Evolutionary conservation across 768 basidiomycete genomes (phyloP).

Genomic region (Lepiota brunneoincarnata): DNA sequence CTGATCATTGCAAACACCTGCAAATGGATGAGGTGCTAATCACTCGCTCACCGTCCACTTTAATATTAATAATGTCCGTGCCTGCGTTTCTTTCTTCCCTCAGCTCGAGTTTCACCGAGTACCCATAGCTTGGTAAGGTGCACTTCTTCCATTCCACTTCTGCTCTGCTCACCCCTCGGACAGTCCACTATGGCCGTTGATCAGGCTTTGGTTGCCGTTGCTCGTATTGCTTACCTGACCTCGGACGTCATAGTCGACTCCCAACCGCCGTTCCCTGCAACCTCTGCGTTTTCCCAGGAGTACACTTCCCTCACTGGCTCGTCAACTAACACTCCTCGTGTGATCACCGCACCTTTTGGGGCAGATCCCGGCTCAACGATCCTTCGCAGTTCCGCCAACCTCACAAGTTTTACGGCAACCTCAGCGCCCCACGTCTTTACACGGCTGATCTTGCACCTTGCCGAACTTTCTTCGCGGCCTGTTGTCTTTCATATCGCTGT

Average conservation of each 20-base stretch:
- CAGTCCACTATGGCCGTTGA: slow-evolving; percentile 22
- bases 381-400: slow-evolving; percentile 42
- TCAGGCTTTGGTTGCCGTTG: slow-evolving; percentile 39
- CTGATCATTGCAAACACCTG: slow-evolving; percentile 26
- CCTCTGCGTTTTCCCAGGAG: slow-evolving; percentile 40
- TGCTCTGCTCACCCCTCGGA: background rate
- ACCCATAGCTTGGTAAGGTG: slow-evolving; percentile 12
- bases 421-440: slow-evolving; percentile 51
- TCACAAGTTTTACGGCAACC: slow-evolving; percentile 60
- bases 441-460: slow-evolving; percentile 64
- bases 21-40: slow-evolving; percentile 43
- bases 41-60: slow-evolving; percentile 23
- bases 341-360: slow-evolving; percentile 56
- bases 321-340: slow-evolving; percentile 35
- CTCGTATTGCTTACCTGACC: slow-evolving; percentile 68
- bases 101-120: slow-evolving; percentile 12
- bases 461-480: slow-evolving; percentile 61
- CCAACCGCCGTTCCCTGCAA: slow-evolving; percentile 37
- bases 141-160: slow-evolving; percentile 7
- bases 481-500: slow-evolving; percentile 73
- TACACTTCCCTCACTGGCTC: slow-evolving; percentile 33
- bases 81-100: slow-evolving; percentile 2
- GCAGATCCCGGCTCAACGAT: slow-evolving; percentile 64
- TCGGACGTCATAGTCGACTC: slow-evolving; percentile 67
- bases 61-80: slow-evolving; percentile 18